Evolutionary conservation across 2,329 filamentous ascomycete species (phyloP), one percentile per base, ranked within the genome.

Genomic region (Nectriaceae sp.): DNA sequence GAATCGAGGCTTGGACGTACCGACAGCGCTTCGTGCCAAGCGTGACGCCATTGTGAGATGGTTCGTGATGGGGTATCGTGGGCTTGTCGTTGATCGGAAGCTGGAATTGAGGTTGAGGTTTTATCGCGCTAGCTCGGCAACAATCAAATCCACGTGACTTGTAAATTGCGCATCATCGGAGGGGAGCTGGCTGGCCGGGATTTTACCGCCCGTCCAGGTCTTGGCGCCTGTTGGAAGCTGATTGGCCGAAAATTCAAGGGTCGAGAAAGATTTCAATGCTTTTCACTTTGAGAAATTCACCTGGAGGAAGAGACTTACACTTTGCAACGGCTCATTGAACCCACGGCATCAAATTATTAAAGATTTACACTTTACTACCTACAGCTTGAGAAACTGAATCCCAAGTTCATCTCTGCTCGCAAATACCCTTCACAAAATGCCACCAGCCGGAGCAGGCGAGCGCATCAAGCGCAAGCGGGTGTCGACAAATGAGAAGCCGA

Each of bases 11-110:
- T 45, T 46, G 44, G 22, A 85, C 90, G 75, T 85, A 97, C 93
- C 89, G 78, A 93, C 80, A 79, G 91, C 90, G 83, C 86, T 92
- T 84, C 89, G 91, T 84, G 88, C 90, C 80, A 97, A 84, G 83
- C 92, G 90, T 77, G 90, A 96, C 83, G 93, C 93, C 93, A 97
- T 97, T 88, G 80, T 89, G 82, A 75, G 73, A 77, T 79, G 74
- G 75, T 70, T 76, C 73, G 75, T 73, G 75, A 76, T 77, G 78
- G 75, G 72, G 69, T 75, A 70, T 69, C 70, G 67, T 60, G 66
- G 65, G 66, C 67, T 72, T 71, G 66, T 70, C 70, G 70, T 70
- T 75, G 69, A 65, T 68, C 60, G 65, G 70, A 67, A 71, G 70
- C 71, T 75, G 67, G 66, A 65, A 65, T 70, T 69, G 70, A 66